These are phyloP conservation scores for Mortierella sp. DNA, from an alignment of 371 early-diverging fungal species.

Conservation along the genomic window DNA sequence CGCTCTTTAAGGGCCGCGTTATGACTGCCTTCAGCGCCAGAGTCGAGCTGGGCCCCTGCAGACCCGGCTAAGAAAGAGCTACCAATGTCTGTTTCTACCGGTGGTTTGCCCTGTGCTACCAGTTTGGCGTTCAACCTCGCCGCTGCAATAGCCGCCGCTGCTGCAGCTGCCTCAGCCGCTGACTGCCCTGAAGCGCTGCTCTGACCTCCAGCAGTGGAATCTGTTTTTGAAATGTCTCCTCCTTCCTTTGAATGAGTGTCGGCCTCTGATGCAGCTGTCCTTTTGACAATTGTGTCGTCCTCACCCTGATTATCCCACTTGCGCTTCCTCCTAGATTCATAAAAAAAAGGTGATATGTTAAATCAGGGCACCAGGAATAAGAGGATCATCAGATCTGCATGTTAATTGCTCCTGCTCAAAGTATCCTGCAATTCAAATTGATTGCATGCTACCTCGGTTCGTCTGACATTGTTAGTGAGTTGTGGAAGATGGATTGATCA, in stretches of 20 bases:
- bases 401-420: not conserved
- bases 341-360: not conserved
- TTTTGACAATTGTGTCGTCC: conserved; percentile 31
- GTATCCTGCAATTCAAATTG: not conserved
- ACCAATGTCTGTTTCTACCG: conserved; percentile 28
- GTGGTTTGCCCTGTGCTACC: conserved; percentile 65
- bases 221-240: conserved; percentile 7
- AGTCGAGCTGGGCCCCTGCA: not conserved
- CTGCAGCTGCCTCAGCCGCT: conserved; percentile 25
- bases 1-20: conserved; percentile 48
- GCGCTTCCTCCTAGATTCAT: conserved; percentile 54
- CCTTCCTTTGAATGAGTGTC: conserved; percentile 12
- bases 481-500: not conserved
- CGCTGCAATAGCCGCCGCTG: conserved; percentile 62
- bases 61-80: not conserved
- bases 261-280: conserved; percentile 16
- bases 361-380: not conserved
- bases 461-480: conserved; percentile 34
- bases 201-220: conserved; percentile 9
- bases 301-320: conserved; percentile 61
- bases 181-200: conserved; percentile 11
- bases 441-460: conserved; percentile 37
- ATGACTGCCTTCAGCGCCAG: conserved; percentile 2
- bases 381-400: not conserved
- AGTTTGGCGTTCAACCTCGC: conserved; percentile 72